Evolutionary conservation across 2,329 filamentous ascomycete species (phyloP), one percentile per base, ranked within the genome.

Genomic region (Paracoccidioides lutzii): DNA sequence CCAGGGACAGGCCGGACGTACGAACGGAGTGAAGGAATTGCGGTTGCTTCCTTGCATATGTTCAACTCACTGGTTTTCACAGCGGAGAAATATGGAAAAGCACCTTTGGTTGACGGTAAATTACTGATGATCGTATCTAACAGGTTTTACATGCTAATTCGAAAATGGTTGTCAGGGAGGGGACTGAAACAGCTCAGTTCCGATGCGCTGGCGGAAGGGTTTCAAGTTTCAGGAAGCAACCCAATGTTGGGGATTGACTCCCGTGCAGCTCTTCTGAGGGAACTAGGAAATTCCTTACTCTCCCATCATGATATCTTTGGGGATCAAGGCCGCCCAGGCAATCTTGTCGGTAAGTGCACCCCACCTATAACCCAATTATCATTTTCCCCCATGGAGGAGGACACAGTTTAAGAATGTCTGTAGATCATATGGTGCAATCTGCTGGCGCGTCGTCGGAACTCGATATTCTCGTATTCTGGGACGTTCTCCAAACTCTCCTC

Each of bases 21-120:
- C 46, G 69, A 65, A 7, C 63, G 77, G 3, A 78, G 75, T 53
- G 77, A 79, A 58, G 77, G 77, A 1, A 77, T 79, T 40, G 77
- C 77, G 0, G 73, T 79, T 1, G 77, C 77, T 0, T 71, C 70
- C 1, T 63, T 78, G 2, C 69, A 79, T 60, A 78, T 79, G 76
- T 78, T 78, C 55, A 65, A 69, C 6, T 60, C 69, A 0, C 67
- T 73, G 0, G 69, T 68, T 0, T 77, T 78, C 42, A 65, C 65
- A 37, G 53, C 62, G 12, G 50, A 60, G 14, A 41, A 59, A 46
- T 44, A 44, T 1, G 59, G 58, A 4, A 61, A 30, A 4, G 43
- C 48, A 12, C 61, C 65, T 3, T 48, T 56, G 2, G 73, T 73
- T 1, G 67, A 75, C 57, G 73, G 73, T 73, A 62, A 59, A 52